Base-by-base conservation (phyloP, 2,329 filamentous ascomycete genomes). In the Paraphoma chrysanthemicola region DNA sequence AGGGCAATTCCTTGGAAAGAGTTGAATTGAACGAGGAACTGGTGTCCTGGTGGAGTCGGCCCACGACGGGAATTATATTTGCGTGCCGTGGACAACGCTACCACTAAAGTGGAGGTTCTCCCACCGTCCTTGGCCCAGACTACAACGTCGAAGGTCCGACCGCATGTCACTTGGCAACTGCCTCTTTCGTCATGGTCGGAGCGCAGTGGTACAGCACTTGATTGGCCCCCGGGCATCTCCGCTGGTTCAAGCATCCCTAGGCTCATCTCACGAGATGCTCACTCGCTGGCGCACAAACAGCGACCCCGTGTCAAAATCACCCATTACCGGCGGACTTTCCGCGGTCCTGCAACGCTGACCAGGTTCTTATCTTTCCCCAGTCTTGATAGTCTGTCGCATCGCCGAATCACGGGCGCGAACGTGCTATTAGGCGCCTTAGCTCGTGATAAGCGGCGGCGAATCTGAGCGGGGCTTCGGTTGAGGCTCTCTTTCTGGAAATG, bases 381-480 rank as follows among this genome's bases (percentile, higher is more conserved):
- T 50, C 55, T 59, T 59, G 67, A 69, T 66, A 67, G 50, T 44
- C 44, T 11, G 14, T 45, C 33, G 17, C 48, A 23, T 43, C 41
- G 31, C 10, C 69, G 62, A 68, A 68, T 72, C 51, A 61, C 42
- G 44, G 14, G 33, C 10, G 29, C 48, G 41, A 62, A 63, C 60
- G 60, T 64, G 63, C 57, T 49, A 51, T 54, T 17, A 36, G 46
- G 36, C 29, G 43, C 39, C 56, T 57, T 65, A 59, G 66, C 50
- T 45, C 28, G 57, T 70, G 71, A 76, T 75, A 76, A 73, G 64
- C 71, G 66, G 72, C 69, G 72, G 71, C 72, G 66, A 74, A 68
- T 64, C 51, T 66, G 60, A 55, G 67, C 64, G 68, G 68, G 67
- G 69, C 65, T 62, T 72, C 73, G 72, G 73, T 67, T 71, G 69